Evolutionary conservation across 768 basidiomycete genomes (phyloP), one percentile per base, ranked within the genome.

Genomic region (Lyophyllum decastes): DNA sequence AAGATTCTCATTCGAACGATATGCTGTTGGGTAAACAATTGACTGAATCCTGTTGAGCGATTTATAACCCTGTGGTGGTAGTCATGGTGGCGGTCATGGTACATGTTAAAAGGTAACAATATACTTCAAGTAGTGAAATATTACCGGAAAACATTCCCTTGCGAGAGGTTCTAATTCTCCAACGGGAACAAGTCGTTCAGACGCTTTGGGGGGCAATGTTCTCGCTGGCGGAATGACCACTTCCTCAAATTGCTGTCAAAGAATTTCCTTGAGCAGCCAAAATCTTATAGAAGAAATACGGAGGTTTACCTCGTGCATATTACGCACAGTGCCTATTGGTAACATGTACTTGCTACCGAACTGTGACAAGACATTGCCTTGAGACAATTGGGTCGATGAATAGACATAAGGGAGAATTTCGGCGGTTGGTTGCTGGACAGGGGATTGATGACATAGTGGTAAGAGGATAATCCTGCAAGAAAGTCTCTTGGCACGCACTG

Each of bases 1-100:
- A 77, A 99, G 83, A 68, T 99, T 99, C 73, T 98, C 97, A 63
- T 97, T 98, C 1, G 93, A 89, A n/a, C 83, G 78, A 72, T 96
- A 98, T 1, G 95, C 97, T 2, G 92, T 92, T 0, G 90, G 88
- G 73, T 89, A 98, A 19, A 98, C 88, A 59, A 98, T 94, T 1
- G 94, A 95, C 69, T 99, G 97, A 57, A 99, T 90, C 61, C 97
- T 83, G 70, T 99, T 99, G 61, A 99, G 78, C 10, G 87, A 80
- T 30, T 80, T 76, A 67, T 98, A 99, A 26, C 91, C 91, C 95
- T 96, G 56, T 54, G n/a, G n/a, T n/a, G n/a, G n/a, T n/a, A n/a
- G n/a, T n/a, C n/a, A n/a, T n/a, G n/a, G n/a, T n/a, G 22, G 40
- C 12, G 35, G 49, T 40, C 25, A 44, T 25, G 53, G 35, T 19